Evolutionary conservation across 441 rosid genomes (phyloP).

Genomic region (Erysimum pusillum): DNA sequence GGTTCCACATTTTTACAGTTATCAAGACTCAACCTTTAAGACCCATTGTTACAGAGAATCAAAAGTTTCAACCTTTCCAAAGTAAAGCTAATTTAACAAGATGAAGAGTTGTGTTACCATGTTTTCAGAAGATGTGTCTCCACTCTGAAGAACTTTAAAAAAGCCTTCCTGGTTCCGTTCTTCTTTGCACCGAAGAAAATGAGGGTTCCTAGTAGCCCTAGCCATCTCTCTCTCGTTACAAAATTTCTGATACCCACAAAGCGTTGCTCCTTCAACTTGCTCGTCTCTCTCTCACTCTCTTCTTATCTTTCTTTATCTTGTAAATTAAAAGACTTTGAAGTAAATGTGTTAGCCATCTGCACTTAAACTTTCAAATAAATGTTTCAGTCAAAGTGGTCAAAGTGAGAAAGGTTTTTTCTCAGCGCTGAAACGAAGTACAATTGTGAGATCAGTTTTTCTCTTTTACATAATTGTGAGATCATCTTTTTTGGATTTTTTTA

Average conservation of each 20-base stretch:
- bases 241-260: neutral
- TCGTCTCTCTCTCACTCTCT: neutral
- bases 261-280: neutral
- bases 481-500: too few relatives aligned
- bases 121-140: constrained; percentile 27
- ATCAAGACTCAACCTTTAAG: neutral
- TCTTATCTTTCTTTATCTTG: neutral
- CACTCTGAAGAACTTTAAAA: constrained; percentile 31
- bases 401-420: neutral
- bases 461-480: too few relatives aligned
- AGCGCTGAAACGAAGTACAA: neutral
- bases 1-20: too few relatives aligned
- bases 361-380: neutral
- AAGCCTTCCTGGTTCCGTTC: constrained; percentile 14
- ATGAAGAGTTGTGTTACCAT: constrained; percentile 27
- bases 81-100: neutral
- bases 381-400: neutral
- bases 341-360: neutral
- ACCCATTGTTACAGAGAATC: neutral
- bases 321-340: neutral
- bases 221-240: neutral
- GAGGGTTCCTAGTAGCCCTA: neutral
- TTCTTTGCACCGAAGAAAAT: neutral
- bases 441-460: neutral
- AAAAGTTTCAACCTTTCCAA: constrained; percentile 8